Evolutionary conservation across 129 eudicot genomes (phyloP).

Genomic region (Scalesia atractyloides): DNA sequence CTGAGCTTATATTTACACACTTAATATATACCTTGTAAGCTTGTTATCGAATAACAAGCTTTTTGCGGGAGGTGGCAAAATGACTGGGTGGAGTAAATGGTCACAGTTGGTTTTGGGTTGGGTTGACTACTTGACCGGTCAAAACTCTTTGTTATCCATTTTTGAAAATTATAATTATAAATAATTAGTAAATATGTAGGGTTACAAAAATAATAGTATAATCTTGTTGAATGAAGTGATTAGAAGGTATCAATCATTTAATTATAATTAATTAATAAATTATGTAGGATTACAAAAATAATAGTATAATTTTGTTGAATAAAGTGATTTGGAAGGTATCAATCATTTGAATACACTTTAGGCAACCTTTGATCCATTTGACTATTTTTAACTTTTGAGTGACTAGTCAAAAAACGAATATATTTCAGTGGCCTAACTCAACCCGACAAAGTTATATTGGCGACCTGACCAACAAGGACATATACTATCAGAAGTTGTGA

Average conservation of each 20-base stretch:
- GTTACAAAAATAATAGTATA: background rate
- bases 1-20: background rate
- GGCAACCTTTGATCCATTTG: background rate
- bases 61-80: slow-evolving; percentile 2
- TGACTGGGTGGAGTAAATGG: background rate
- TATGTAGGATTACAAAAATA: background rate
- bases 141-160: background rate
- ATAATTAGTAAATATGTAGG: background rate
- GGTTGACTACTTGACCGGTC: background rate
- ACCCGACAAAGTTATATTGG: no score
- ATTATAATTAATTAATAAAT: background rate
- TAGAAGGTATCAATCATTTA: background rate
- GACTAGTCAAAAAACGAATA: no score
- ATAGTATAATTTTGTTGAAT: background rate
- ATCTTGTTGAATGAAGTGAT: background rate
- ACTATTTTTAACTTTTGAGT: background rate
- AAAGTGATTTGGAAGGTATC: background rate
- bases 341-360: background rate
- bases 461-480: background rate
- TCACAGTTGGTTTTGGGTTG: background rate
- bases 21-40: background rate
- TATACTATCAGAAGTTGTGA: no score
- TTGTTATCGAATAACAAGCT: background rate
- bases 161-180: background rate
- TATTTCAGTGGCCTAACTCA: no score